Evolutionary conservation across 306 rosid genomes (phyloP).

Genomic region (Begonia fuchsioides): DNA sequence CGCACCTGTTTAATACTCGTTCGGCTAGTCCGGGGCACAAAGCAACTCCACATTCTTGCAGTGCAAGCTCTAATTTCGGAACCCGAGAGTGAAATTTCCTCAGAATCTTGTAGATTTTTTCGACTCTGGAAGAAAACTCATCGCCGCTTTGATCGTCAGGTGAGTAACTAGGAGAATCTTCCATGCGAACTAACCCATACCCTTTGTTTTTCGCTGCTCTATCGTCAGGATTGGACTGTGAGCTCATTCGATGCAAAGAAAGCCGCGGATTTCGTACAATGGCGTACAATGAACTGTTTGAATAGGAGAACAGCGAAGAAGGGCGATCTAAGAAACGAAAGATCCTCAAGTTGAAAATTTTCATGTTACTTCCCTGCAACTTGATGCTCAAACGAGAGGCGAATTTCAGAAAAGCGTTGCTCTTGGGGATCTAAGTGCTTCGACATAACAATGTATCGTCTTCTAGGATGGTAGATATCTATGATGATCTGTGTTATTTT

Average conservation of each 20-base stretch:
- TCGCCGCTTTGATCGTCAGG: slow-evolving; percentile 17
- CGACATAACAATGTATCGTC: too few species aligned
- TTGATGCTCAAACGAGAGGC: too few species aligned
- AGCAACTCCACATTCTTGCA: slow-evolving; percentile 56
- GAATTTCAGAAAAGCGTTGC: too few species aligned
- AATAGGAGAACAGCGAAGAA: slow-evolving; percentile 6
- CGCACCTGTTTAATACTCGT: slow-evolving; percentile 53
- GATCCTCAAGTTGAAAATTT: too few species aligned
- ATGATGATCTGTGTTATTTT: too few species aligned
- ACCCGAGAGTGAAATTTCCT: slow-evolving; percentile 62
- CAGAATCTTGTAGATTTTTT: slow-evolving; percentile 51
- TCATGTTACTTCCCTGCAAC: too few species aligned
- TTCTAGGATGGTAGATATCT: too few species aligned
- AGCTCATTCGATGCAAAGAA: slow-evolving; percentile 6
- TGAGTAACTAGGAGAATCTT: slow-evolving; percentile 6
- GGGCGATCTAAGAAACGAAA: background rate
- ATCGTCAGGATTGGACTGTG: slow-evolving; percentile 3
- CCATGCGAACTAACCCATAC: slow-evolving; percentile 29
- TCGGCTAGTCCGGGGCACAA: slow-evolving; percentile 56
- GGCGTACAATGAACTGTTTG: slow-evolving; percentile 8
- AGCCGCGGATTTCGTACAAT: slow-evolving; percentile 5
- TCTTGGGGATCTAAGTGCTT: too few species aligned
- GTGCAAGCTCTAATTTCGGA: slow-evolving; percentile 64
- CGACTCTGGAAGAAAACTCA: slow-evolving; percentile 57
- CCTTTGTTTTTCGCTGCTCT: slow-evolving; percentile 4